A percentile compares a stretch with the other conserved stretches of the same genome.
Conservation (phyloP, 225 moss, liverwort and hornwort genomes). For the Thuidium tamariscinum region DNA sequence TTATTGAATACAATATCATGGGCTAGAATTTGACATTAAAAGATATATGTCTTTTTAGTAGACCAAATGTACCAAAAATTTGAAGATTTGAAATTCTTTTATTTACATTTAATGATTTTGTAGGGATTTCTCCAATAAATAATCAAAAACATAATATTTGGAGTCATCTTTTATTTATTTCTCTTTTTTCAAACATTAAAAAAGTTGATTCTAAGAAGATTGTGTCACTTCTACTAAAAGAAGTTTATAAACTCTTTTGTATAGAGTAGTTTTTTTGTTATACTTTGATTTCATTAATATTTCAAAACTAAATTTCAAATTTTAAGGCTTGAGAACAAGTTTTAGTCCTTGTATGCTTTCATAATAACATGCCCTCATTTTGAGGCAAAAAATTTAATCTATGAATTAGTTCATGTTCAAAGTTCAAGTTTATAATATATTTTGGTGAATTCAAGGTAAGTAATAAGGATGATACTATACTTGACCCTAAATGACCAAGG, state of each 20-base stretch:
- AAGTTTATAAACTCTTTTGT: not conserved
- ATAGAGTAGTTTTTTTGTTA: too few species aligned
- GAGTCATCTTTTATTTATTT: not conserved
- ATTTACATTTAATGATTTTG: not conserved
- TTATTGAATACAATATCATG: too few species aligned
- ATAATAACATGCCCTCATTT: not conserved
- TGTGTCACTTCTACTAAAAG: not conserved
- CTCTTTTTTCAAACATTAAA: not conserved
- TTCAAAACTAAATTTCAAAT: too few species aligned
- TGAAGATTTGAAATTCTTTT: too few species aligned
- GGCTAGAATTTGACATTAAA: too few species aligned
- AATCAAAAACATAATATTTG: not conserved
- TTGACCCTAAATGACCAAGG: not conserved
- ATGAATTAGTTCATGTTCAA: not conserved
- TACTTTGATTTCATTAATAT: too few species aligned
- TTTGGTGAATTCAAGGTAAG: not conserved
- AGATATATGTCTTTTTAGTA: too few species aligned
- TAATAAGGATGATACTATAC: not conserved
- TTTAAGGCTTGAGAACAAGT: too few species aligned
- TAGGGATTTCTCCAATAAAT: fast-evolving
- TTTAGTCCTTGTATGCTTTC: too few species aligned
- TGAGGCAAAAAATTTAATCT: not conserved
- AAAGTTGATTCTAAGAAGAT: not conserved
- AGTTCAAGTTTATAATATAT: not conserved
- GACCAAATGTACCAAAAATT: too few species aligned